phyloP scores from a whole-genome alignment of 148 eudicot genomes.

The Vaccinium corymbosum region DNA sequence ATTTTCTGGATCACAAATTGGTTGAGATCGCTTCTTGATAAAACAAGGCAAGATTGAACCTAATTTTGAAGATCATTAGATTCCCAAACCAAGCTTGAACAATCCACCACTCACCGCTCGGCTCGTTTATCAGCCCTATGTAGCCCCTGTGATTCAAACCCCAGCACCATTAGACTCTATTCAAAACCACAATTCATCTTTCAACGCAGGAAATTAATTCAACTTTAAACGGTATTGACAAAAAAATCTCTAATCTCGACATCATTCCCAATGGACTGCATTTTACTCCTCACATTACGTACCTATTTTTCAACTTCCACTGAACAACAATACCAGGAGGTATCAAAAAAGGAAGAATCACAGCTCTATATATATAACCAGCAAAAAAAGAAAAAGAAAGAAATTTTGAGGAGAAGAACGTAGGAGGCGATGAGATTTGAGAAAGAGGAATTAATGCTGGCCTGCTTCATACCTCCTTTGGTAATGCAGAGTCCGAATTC shows the following conservation, averaged over 20 bases:
- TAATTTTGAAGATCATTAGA: too few species aligned
- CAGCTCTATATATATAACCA: too few species aligned
- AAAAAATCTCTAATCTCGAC: background rate
- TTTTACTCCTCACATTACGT: background rate
- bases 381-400: too few species aligned
- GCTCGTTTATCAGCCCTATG: too few species aligned
- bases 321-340: background rate
- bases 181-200: background rate
- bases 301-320: background rate
- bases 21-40: too few species aligned
- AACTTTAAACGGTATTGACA: background rate
- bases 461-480: conserved; percentile 48
- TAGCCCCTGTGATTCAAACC: background rate
- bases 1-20: too few species aligned
- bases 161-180: background rate
- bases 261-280: background rate
- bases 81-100: too few species aligned
- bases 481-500: conserved; percentile 70
- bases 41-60: too few species aligned
- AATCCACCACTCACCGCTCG: too few species aligned
- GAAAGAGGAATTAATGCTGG: background rate
- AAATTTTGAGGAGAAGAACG: background rate
- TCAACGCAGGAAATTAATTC: background rate
- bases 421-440: too few species aligned
- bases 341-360: background rate